Evolutionary conservation across 129 eudicot genomes (phyloP).

Genomic region (Smallanthus sonchifolius): DNA sequence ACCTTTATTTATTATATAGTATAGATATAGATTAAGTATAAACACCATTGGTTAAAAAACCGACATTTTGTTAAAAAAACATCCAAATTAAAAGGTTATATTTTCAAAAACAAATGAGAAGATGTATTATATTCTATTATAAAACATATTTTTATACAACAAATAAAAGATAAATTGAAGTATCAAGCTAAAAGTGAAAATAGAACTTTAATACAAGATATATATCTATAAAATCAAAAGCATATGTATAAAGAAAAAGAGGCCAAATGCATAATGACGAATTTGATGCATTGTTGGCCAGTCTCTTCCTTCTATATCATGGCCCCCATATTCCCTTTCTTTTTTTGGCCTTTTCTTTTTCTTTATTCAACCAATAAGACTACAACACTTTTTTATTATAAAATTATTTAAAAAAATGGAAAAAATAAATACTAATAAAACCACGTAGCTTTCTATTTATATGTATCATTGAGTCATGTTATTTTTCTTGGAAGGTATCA

Average conservation of each 20-base stretch:
- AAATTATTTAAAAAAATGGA: not conserved
- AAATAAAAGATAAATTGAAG: not conserved
- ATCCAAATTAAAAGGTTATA: too few species aligned
- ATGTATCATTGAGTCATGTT: conserved; percentile 20
- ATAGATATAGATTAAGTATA: too few species aligned
- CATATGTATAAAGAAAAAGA: conserved; percentile 24
- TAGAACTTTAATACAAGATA: conserved; percentile 4
- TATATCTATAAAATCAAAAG: conserved; percentile 1
- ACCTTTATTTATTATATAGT: too few species aligned
- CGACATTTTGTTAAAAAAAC: too few species aligned
- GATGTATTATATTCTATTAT: not conserved
- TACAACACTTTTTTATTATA: conserved; percentile 8
- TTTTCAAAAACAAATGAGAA: too few species aligned
- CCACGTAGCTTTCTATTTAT: conserved; percentile 28
- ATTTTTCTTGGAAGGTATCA: conserved; percentile 23
- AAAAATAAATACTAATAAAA: not conserved
- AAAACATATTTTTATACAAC: not conserved
- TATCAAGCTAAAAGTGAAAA: not conserved
- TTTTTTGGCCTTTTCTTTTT: conserved; percentile 20
- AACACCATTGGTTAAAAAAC: too few species aligned
- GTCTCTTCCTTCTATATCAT: conserved; percentile 28
- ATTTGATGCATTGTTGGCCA: conserved; percentile 24
- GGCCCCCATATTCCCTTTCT: conserved; percentile 34
- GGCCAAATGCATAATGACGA: conserved; percentile 33
- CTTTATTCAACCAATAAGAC: conserved; percentile 30